A percentile compares a stretch with the other conserved stretches of the same genome.
phyloP scores from a whole-genome alignment of 2,329 filamentous ascomycete genomes.

The Monilinia polystroma region DNA sequence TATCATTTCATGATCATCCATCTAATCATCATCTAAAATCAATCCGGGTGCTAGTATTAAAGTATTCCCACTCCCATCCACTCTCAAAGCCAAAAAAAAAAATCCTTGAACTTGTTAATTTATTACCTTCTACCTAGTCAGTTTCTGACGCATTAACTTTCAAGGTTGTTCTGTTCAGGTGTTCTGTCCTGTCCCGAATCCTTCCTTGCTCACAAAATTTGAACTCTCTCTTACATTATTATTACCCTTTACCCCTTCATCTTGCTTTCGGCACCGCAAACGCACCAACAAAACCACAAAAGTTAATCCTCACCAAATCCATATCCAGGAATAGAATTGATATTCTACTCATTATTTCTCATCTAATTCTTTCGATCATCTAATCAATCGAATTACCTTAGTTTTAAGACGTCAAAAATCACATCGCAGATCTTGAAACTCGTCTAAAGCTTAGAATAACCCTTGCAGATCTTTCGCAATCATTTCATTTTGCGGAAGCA shows the following conservation, averaged over 20 bases:
- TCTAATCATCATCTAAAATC: too few species aligned
- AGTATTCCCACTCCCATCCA: neutral
- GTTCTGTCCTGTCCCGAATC: slow-evolving; percentile 8
- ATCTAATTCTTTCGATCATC: too few species aligned
- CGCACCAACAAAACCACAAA: too few species aligned
- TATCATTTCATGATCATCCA: too few species aligned
- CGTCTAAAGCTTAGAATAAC: slow-evolving; percentile 11
- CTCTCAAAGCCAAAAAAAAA: too few species aligned
- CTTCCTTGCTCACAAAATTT: neutral
- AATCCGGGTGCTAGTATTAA: too few species aligned
- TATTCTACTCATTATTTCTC: too few species aligned
- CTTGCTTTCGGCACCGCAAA: neutral
- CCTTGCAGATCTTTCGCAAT: slow-evolving; percentile 15
- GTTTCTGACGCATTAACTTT: too few species aligned
- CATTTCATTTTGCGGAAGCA: slow-evolving; percentile 12
- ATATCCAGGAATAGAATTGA: neutral
- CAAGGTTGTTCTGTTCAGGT: slow-evolving; percentile 12
- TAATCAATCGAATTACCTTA: too few species aligned
- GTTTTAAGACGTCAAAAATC: too few species aligned
- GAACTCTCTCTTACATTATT: neutral
- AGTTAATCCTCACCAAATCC: neutral
- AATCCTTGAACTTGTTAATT: too few species aligned
- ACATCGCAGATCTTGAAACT: neutral
- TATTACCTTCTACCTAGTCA: too few species aligned
- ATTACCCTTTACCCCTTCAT: slow-evolving; percentile 15